phyloP scores from a whole-genome alignment of 176 grass and related monocot genomes.

The Eragrostis curvula region DNA sequence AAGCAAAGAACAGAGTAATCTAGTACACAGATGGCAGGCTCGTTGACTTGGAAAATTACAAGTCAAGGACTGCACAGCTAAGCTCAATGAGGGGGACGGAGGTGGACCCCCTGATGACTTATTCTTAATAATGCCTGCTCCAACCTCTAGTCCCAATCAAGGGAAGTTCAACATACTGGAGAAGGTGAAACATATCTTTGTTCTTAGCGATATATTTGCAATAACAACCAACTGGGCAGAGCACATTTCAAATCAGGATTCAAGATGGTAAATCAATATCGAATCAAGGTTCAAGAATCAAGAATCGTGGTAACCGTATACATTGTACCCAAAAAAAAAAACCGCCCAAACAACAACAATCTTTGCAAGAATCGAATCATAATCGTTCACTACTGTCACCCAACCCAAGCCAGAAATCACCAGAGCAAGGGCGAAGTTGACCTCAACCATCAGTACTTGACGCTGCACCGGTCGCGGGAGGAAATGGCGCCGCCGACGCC shows the following conservation, averaged over 20 bases:
- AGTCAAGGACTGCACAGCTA: background rate
- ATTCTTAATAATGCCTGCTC: background rate
- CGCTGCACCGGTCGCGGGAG: slow-evolving; percentile 23
- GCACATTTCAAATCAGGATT: background rate
- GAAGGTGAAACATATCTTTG: background rate
- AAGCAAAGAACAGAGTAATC: background rate
- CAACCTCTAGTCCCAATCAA: background rate
- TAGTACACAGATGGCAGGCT: background rate
- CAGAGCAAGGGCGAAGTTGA: background rate
- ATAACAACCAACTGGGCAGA: background rate
- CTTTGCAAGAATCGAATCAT: slow-evolving; percentile 9
- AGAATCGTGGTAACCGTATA: background rate
- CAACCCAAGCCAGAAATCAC: background rate
- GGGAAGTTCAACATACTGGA: background rate
- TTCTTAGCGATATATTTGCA: background rate
- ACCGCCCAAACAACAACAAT: background rate
- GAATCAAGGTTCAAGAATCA: background rate
- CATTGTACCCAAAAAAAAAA: background rate
- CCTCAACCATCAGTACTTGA: slow-evolving; percentile 33
- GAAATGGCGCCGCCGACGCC: background rate
- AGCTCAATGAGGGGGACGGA: background rate
- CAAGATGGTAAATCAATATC: background rate
- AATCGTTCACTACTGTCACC: background rate
- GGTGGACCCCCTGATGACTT: background rate
- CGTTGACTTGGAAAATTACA: background rate